Evolutionary conservation across 768 basidiomycete genomes (phyloP), one percentile per base, ranked within the genome.

Genomic region (Chiua virens): DNA sequence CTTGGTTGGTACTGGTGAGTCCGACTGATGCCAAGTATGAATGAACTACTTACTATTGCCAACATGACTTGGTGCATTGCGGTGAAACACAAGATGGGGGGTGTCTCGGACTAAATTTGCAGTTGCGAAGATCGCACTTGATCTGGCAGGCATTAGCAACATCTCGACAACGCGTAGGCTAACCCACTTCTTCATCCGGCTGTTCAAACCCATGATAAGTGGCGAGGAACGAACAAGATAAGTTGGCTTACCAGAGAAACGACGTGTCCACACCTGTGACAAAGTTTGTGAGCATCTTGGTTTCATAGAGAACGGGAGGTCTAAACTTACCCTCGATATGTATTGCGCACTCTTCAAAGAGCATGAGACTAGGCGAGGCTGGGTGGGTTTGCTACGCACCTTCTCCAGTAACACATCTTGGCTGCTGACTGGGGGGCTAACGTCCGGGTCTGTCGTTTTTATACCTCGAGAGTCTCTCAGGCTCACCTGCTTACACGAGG

Each of bases 81-180:
- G 81, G 80, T 4, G 78, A 75, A 42, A 59, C 49, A 63, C 85
- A 87, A 34, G 69, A 62, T 37, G 44, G 61, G 34, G 83, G 73
- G 63, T 87, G 85, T 30, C 59, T 69, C 8, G 77, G 75, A 59
- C 85, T 86, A 60, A 87, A 86, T 70, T 78, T 84, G 72, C 85
- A 86, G 53, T 69, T 77, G 36, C 70, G 69, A 49, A 80, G 69
- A 58, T 80, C 76, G 54, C 85, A 87, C 61, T 81, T 79, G 58
- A 87, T 85, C 85, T 87, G 53, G 44, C 42, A 17, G 37, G 28
- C 20, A 28, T 65, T 27, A 67, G 65, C 27, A 30, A 34, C 25
- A 32, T 43, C 34, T 42, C 50, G 25, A 23, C 32, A 35, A 20
- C 30, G 13, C 35, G 47, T 35, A 28, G 38, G 38, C 1, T 32